Conservation (phyloP, 2,329 filamentous ascomycete species). For the Aplosporella prunicola region DNA sequence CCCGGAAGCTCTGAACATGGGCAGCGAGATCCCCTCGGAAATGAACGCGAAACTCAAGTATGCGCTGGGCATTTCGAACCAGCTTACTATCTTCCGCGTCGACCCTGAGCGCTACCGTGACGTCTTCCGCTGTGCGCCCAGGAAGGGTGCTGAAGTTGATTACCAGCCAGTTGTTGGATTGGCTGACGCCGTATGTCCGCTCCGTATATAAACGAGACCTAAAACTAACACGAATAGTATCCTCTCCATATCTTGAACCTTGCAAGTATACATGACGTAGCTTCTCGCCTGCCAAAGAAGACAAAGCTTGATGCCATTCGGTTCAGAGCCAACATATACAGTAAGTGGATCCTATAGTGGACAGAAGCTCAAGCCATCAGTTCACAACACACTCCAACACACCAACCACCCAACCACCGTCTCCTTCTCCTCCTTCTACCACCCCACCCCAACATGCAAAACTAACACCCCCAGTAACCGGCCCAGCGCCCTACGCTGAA, state of each 20-base stretch:
- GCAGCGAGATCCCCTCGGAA: constrained; percentile 39
- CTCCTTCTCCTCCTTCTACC: constrained; percentile 1
- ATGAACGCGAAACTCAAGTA: constrained; percentile 52
- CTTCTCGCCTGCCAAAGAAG: constrained; percentile 45
- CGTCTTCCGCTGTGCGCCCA: constrained; percentile 53
- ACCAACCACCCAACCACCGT: too few species aligned
- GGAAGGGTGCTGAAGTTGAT: constrained; percentile 43
- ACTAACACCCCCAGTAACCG: constrained; percentile 41
- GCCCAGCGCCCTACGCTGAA: constrained; percentile 56
- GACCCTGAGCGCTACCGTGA: constrained; percentile 49
- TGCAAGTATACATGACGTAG: constrained; percentile 53
- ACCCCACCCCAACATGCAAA: neutral
- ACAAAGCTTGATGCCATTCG: constrained; percentile 50
- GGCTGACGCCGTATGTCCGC: constrained; percentile 55
- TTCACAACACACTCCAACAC: neutral
- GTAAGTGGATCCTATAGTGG: constrained; percentile 37
- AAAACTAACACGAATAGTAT: constrained; percentile 41
- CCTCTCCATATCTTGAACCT: constrained; percentile 61
- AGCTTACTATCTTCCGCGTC: constrained; percentile 59
- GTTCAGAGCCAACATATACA: constrained; percentile 64
- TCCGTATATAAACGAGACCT: neutral
- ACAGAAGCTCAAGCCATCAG: neutral
- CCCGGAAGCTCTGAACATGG: constrained; percentile 38
- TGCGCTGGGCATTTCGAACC: constrained; percentile 58
- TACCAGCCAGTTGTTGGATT: constrained; percentile 59